These are phyloP conservation scores for Aspergillus uvarum DNA, from an alignment of 2,329 filamentous ascomycete genomes.

Conservation along the genomic window DNA sequence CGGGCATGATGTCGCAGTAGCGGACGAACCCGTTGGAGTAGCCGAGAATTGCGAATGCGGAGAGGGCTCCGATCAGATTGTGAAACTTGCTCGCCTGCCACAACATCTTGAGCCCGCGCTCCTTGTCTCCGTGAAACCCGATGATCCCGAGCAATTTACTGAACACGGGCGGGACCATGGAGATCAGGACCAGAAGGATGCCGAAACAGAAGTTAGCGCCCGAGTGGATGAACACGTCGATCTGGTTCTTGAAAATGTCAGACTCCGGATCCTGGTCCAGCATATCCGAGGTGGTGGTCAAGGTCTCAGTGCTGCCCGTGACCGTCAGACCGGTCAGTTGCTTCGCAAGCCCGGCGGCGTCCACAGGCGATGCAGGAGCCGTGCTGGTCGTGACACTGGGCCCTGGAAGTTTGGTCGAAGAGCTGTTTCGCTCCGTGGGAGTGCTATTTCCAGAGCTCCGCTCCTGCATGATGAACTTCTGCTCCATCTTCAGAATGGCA, in stretches of 20 bases:
- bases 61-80: constrained; percentile 90
- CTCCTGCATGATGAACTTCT: constrained; percentile 53
- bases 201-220: constrained; percentile 89
- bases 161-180: constrained; percentile 88
- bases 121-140: constrained; percentile 85
- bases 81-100: constrained; percentile 85
- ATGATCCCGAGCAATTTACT: constrained; percentile 82
- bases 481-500: constrained; percentile 72
- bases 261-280: constrained; percentile 57
- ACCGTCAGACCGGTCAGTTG: constrained; percentile 28
- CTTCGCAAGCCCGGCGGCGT: constrained; percentile 20
- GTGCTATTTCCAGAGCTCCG: constrained; percentile 18
- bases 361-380: constrained; percentile 14
- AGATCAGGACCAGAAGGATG: constrained; percentile 80
- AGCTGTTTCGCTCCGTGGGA: constrained; percentile 3
- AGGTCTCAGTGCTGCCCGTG: constrained; percentile 17
- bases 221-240: constrained; percentile 86
- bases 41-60: constrained; percentile 74
- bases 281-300: constrained; percentile 25
- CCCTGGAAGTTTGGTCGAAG: not conserved
- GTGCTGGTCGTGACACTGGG: constrained; percentile 15
- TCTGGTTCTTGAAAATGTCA: constrained; percentile 67
- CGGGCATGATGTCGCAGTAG: constrained; percentile 81
- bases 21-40: constrained; percentile 88
- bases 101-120: constrained; percentile 77